Evolutionary conservation across 2,329 filamentous ascomycete genomes (phyloP).

Genomic region (Fusarium heterosporum): DNA sequence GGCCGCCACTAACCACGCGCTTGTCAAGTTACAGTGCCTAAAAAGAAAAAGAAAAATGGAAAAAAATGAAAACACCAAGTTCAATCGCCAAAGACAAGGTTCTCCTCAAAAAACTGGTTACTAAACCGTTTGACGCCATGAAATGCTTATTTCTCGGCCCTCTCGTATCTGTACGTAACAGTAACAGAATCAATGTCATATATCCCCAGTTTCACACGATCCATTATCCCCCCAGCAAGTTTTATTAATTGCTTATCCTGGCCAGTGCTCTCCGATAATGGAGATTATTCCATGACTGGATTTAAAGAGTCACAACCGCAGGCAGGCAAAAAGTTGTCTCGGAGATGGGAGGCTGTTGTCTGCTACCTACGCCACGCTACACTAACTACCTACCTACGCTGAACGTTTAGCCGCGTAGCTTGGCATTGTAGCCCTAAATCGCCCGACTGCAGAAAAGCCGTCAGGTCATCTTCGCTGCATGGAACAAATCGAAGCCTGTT

Average conservation of each 20-base stretch:
- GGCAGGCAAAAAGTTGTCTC: neutral
- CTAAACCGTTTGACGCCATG: conserved; percentile 12
- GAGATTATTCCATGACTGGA: conserved; percentile 14
- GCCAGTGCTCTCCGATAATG: conserved; percentile 25
- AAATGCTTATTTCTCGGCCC: conserved; percentile 32
- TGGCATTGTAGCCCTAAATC: conserved; percentile 1
- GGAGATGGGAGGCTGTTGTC: conserved; percentile 34
- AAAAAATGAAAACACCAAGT: conserved; percentile 18
- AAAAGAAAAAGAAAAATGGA: conserved; percentile 13
- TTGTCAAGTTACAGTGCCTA: too few species aligned
- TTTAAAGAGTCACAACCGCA: conserved; percentile 7
- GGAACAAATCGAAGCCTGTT: conserved; percentile 31
- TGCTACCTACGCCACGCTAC: conserved; percentile 16
- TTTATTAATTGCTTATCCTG: conserved; percentile 1
- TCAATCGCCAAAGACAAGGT: conserved; percentile 22
- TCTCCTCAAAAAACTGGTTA: conserved; percentile 26
- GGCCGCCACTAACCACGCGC: neutral
- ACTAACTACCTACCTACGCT: too few species aligned
- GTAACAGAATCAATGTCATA: conserved; percentile 5
- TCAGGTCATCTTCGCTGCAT: conserved; percentile 32
- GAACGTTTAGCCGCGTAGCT: conserved; percentile 15
- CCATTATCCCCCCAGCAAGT: conserved; percentile 5
- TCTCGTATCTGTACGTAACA: conserved; percentile 26
- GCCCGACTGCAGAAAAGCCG: conserved; percentile 2
- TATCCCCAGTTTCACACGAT: conserved; percentile 5